Base-by-base conservation (phyloP, 768 basidiomycete species). In the Plicaturopsis crispa region DNA sequence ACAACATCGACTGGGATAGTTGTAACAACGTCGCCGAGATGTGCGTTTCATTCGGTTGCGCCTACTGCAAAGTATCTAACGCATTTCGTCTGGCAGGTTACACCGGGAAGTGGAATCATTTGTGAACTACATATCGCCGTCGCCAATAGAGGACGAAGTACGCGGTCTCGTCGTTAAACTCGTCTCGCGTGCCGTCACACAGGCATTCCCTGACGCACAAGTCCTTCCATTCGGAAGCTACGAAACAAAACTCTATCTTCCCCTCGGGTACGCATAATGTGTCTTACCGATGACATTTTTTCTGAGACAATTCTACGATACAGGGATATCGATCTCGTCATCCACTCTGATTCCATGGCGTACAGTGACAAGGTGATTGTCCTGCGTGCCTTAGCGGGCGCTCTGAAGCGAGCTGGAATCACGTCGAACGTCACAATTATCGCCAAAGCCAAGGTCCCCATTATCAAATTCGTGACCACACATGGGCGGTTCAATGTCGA, bases 251-350 rank as follows among this genome's bases (percentile, higher is more conserved):
- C 65, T 98, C 11, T 99, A 98, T 57, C 72, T 98, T 16, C 94
- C 96, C 3, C 66, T 75, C 37, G 93, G 93, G 93, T 96, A 57
- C 52, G 84, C 63, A 21, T 35, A 24, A 14, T 31, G 19, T 4
- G 5, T n/a, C 21, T 41, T 13, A 34, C 28, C 11, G 33, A 36
- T 23, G 14, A 7, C 33, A 14, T 26, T 42, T 44, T 21, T 24
- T 46, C 26, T 51, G 38, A 38, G 58, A 35, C 51, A 42, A 40
- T 34, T 33, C 26, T 23, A 40, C 33, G 31, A 18, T 22, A n/a
- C 56, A 94, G 94, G 19, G 96, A 98, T 57, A 96, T 98, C 49
- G 96, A 99, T 54, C 70, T 97, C 6, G 93, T 98, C 39, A 75
- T 97, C 45, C 54, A 86, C n/a, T 91, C 83, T 1, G 60, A 77